Conservation (phyloP, 1,284 basidiomycete genomes). For the Malassezia obtusa region DNA sequence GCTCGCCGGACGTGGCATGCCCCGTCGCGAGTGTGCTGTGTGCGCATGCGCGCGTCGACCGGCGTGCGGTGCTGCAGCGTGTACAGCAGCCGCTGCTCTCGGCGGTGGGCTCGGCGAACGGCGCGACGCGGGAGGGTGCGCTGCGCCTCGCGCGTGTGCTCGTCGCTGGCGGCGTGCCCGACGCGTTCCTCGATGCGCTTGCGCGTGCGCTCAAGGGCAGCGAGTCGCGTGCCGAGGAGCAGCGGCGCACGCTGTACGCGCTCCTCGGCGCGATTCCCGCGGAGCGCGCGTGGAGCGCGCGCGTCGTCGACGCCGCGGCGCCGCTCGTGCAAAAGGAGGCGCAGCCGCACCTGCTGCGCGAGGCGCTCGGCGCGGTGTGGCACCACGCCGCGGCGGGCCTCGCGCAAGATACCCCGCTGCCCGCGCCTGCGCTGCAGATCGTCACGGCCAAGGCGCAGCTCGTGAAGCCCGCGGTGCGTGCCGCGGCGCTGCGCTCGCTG, state of each 20-base stretch:
- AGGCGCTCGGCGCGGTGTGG: conserved; percentile 24
- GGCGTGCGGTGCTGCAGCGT: conserved; percentile 2
- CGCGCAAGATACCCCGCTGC: not conserved
- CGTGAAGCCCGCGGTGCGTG: conserved; percentile 31
- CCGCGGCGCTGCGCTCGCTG: conserved; percentile 19
- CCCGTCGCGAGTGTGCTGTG: conserved; percentile 24
- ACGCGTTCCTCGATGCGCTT: conserved; percentile 17
- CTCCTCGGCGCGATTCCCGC: not conserved
- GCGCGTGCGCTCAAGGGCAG: not conserved
- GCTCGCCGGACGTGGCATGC: conserved; percentile 38
- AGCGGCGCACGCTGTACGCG: conserved; percentile 2
- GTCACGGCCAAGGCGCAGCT: conserved; percentile 17
- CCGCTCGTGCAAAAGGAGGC: conserved; percentile 34
- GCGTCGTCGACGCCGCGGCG: conserved; percentile 28
- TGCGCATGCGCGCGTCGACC: not conserved
- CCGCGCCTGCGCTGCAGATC: conserved; percentile 17
- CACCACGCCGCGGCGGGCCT: conserved; percentile 9
- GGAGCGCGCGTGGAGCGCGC: conserved; percentile 3
- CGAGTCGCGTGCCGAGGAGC: conserved; percentile 13
- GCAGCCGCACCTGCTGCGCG: conserved; percentile 30
- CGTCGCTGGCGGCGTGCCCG: conserved; percentile 15
- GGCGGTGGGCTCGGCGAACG: conserved; percentile 27
- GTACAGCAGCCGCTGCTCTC: conserved; percentile 20
- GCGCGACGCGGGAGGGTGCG: conserved; percentile 19
- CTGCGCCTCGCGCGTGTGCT: not conserved